Evolutionary conservation across 73 alveolate genomes (phyloP), one percentile per base, ranked within the genome.

Genomic region (Breviolum minutum): DNA sequence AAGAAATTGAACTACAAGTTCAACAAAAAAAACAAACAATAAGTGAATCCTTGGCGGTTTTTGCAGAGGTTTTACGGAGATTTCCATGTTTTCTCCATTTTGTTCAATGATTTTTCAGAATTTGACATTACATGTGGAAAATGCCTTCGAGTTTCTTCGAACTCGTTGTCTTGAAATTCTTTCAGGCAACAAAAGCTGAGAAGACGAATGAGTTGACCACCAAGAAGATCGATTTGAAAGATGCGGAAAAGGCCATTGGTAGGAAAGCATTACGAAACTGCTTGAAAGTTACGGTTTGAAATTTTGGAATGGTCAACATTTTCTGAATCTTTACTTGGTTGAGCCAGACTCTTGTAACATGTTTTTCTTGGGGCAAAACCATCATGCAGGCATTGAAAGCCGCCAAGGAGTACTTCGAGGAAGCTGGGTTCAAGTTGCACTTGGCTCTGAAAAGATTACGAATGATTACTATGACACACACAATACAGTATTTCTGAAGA

Each of bases 201-300:
- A 83, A 83, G 73, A 12, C 92, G 54, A 83, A 83, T 61, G 92
- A 7, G 13, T 24, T 83, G n/a, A 61, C 92, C 48, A 83, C 74
- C n/a, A 83, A 83, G 92, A 13, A 83, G 74, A 83, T 83, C 26
- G 92, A 83, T 22, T 22, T 83, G 92, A 83, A 83, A n/a, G 92
- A 83, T 61, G 92, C 92, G 12, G 13, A 83, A 22, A 83, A 83
- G 92, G 92, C 70, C 90, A 22, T 14, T 68, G 17, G n/a, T 48
- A 19, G 81, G 81, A 71, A 71, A 30, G 7, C 81, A 32, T 5
- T 32, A 71, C n/a, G n/a, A 32, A 32, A 71, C 11, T 17, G 48
- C 7, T 71, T 1, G 26, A 13, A 71, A 71, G 13, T 20, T 71
- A 32, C 5, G 81, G 54, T 40, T 40, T 40, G 54, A 40, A 40